Evolutionary conservation across 164 flowering plant species (phyloP), one percentile per base, ranked within the genome.

Genomic region (Protea cynaroides): DNA sequence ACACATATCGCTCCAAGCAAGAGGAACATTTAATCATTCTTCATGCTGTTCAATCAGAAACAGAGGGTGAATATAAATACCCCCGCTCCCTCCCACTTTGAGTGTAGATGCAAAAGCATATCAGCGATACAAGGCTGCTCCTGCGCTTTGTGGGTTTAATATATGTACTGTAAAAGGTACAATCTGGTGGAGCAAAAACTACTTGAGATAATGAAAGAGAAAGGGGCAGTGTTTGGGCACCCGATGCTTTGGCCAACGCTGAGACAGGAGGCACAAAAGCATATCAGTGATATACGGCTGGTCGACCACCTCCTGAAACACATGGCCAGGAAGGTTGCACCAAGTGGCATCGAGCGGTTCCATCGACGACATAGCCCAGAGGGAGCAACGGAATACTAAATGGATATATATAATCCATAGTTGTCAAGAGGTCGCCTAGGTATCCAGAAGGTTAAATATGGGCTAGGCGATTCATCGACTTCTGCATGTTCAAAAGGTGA

Each of bases 331-430:
- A 91, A 85, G 68, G 76, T 85, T 46, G 86, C 87, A 0, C 88
- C 95, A 0, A 85, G 86, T 38, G 92, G 91, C 2, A 54, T 62
- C 12, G 88, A 86, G 49, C 66, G 98, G 66, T 89, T 94, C 65
- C 70, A 85, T 55, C 63, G 98, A 73, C 69, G 96, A 36, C 96
- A 89, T 73, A 94, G 87, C 68, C 78, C 93, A 0, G 87, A 89
- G 7, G 98, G 98, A 0, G 87, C 83, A 40, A 94, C 91, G 96
- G 98, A 94, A 78, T 94, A 94, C 37, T 93, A 96, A 96, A 64
- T 93, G 36, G 98, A 93, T n/a, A n/a, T n/a, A n/a, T n/a, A n/a
- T n/a, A n/a, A n/a, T n/a, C n/a, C n/a, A n/a, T n/a, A n/a, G n/a
- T n/a, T n/a, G n/a, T n/a, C n/a, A n/a, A n/a, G n/a, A n/a, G n/a